Base-by-base conservation (phyloP, 148 eudicot genomes). In the Silene uniflora region DNA sequence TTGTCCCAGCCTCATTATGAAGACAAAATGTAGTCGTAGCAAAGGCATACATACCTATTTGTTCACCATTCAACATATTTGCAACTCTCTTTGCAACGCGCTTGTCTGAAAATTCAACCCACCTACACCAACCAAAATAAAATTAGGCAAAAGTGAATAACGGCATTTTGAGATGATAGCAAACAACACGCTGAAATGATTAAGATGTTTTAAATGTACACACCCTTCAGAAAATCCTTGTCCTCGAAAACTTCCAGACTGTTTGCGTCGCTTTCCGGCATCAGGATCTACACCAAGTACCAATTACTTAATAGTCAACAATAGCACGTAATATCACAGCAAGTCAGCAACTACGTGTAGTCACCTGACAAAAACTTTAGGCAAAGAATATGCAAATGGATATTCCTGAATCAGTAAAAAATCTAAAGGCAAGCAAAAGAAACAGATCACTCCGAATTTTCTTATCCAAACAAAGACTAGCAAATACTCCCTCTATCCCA, bases 91-190 rank as follows among this genome's bases (percentile, higher is more conserved):
- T 92, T 27, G 96, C 97, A 39, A 88, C 78, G 79, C 83, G 79
- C 76, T 88, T 92, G 77, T 92, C 83, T 3, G 89, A 76, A 77
- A 94, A 94, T 76, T 94, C 98, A 77, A 95, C 97, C 97, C 98
- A 95, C 91, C 97, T 92, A 82, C 77, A 86, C n/a, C 47, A 75
- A 44, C 71, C 73, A 23, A 32, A 29, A 81, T 39, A 66, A n/a
- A 13, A 10, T 22, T 70, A 32, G 4, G 35, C 35, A 32, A 32
- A 32, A 32, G 35, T 32, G 5, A 32, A 61, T 4, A 19, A 59
- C 13, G 55, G 2, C 25, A 16, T 24, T 67, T n/a, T n/a, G 7
- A 66, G 32, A 47, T 56, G 29, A 73, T 47, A 39, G 49, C 52
- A 62, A 78, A 52, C 39, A 72, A 7, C 29, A 27, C 1, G 2